Base-by-base conservation (phyloP, 2,329 filamentous ascomycete genomes). In the Sclerotinia trifoliorum region DNA sequence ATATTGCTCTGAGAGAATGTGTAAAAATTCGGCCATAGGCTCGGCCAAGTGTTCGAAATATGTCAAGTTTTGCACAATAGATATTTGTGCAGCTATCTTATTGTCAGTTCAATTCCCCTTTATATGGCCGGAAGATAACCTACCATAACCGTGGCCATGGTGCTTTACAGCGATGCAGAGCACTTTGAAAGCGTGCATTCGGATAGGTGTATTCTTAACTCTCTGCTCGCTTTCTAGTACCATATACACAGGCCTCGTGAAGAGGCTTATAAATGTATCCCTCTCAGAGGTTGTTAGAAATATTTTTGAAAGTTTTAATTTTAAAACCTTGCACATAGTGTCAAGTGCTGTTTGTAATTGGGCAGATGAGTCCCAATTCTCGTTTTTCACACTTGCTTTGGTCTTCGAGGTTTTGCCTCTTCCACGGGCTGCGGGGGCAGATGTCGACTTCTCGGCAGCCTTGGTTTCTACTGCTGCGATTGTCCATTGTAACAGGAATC, bases 41-140 rank as follows among this genome's bases (percentile, higher is more conserved):
- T 99, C 95, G 0, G 95, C 94, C n/a, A 99, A 82, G 79, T 99
- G 95, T 80, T 99, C 95, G 75, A 98, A 99, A 78, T 99, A 99
- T 6, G 95, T 97, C 73, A 99, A 81, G 77, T 95, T 98, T 79
- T 99, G 95, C 66, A 98, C 94, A 75, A 99, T 96, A 57, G 94
- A 96, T 60, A 96, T 98, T 84, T 99, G 95, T 1, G 95, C 95
- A 64, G 92, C 92, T 96, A 75, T n/a, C 11, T 52, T 42, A 0
- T 46, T 39, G 48, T 67, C 55, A 66, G 65, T 55, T 32, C 7
- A 32, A 80, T 77, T n/a, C 19, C 24, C n/a, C 39, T 19, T 52
- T 17, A 29, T 29, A 56, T 13, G 24, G 61, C 35, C 8, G 48
- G 24, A n/a, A 17, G 24, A n/a, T 32, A 24, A 77, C 84, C 71